phyloP scores from a whole-genome alignment of 2,329 filamentous ascomycete species.

The Pseudogymnoascus sp. region DNA sequence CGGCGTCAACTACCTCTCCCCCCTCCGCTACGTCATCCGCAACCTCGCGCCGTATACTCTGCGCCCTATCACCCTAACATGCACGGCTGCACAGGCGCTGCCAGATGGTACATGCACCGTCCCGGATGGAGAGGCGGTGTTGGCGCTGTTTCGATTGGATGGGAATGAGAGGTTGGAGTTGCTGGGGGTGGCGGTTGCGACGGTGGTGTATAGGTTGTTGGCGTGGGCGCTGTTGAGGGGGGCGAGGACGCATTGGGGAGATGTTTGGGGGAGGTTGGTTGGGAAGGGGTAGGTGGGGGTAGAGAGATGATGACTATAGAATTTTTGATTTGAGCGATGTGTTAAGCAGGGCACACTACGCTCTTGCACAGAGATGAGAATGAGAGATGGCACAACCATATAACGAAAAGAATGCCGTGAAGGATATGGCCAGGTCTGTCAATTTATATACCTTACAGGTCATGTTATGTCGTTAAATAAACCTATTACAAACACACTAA shows the following conservation, averaged over 20 bases:
- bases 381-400: not conserved
- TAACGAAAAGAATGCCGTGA: not conserved
- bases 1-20: slow-evolving; percentile 65
- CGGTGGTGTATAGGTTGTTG: slow-evolving; percentile 59
- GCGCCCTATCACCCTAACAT: slow-evolving; percentile 55
- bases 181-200: slow-evolving; percentile 55
- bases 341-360: not conserved
- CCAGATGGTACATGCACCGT: slow-evolving; percentile 58
- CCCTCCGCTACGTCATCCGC: slow-evolving; percentile 62
- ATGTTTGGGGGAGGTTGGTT: slow-evolving; percentile 10
- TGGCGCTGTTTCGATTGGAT: slow-evolving; percentile 61
- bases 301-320: not conserved
- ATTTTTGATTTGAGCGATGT: not conserved
- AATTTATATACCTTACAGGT: not conserved
- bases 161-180: slow-evolving; percentile 55
- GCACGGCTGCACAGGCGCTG: slow-evolving; percentile 53
- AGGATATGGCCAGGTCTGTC: not conserved
- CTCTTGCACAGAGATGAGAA: not conserved
- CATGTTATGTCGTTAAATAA: not conserved
- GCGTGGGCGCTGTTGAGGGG: slow-evolving; percentile 53
- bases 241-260: slow-evolving; percentile 47
- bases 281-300: not conserved
- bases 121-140: slow-evolving; percentile 58
- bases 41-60: slow-evolving; percentile 63
- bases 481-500: not conserved